Conservation (phyloP, 1,284 basidiomycete species). For the Flammula alnicola region DNA sequence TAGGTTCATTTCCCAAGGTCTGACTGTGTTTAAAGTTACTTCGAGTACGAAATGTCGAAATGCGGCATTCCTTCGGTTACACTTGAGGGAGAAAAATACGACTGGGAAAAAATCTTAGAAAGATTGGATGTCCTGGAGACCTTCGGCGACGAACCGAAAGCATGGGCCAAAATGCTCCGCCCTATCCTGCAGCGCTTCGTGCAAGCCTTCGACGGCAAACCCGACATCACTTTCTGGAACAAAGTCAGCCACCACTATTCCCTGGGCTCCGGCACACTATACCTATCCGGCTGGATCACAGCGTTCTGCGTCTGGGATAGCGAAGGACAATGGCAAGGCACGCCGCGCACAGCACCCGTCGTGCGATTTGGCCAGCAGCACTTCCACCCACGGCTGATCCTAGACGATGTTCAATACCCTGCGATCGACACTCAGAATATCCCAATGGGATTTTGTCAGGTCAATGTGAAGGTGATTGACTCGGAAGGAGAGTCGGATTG, state of each 20-base stretch:
- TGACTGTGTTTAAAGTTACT: slow-evolving; percentile 32
- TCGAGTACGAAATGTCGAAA: slow-evolving; percentile 33
- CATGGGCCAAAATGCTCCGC: slow-evolving; percentile 40
- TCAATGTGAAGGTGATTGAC: slow-evolving; percentile 35
- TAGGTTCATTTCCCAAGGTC: not conserved
- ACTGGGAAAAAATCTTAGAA: slow-evolving; percentile 29
- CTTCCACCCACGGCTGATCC: slow-evolving; percentile 22
- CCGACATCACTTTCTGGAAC: slow-evolving; percentile 26
- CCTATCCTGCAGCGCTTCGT: slow-evolving; percentile 37
- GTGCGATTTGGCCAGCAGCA: not conserved
- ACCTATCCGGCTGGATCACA: slow-evolving; percentile 38
- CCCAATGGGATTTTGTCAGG: slow-evolving; percentile 39
- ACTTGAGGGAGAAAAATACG: slow-evolving; percentile 41
- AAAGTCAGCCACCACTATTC: slow-evolving; percentile 19
- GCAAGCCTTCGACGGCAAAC: slow-evolving; percentile 18
- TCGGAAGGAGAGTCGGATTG: slow-evolving; percentile 8
- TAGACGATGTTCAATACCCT: slow-evolving; percentile 44
- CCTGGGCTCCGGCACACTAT: slow-evolving; percentile 20
- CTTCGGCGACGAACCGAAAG: slow-evolving; percentile 37
- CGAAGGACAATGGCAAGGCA: slow-evolving; percentile 22
- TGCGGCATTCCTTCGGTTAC: slow-evolving; percentile 56
- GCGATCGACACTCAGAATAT: slow-evolving; percentile 35
- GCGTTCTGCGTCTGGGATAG: slow-evolving; percentile 39
- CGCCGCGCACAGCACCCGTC: slow-evolving; percentile 1
- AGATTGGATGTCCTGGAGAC: slow-evolving; percentile 40